A percentile compares a stretch with the other conserved stretches of the same genome.
phyloP scores from a whole-genome alignment of 1,284 basidiomycete genomes.

The Leccinum pachyderme region DNA sequence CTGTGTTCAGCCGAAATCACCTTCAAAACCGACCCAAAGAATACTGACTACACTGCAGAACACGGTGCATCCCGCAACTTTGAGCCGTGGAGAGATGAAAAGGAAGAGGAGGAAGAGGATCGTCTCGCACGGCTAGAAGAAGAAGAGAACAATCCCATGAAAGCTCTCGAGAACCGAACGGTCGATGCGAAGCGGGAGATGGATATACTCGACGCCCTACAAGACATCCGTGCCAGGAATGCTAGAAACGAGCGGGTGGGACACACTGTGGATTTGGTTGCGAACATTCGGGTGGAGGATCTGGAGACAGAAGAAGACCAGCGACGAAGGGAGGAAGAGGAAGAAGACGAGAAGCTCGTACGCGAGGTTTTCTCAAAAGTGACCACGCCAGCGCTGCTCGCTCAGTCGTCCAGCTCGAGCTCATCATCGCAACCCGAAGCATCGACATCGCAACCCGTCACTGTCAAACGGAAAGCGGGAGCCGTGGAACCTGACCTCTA shows the following conservation, averaged over 20 bases:
- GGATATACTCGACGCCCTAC: constrained; percentile 95
- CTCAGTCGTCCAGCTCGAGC: constrained; percentile 25
- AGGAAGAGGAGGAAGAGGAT: constrained; percentile 68
- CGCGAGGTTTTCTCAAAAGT: constrained; percentile 84
- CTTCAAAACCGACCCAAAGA: constrained; percentile 99
- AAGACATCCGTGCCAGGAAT: constrained; percentile 92
- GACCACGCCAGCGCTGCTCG: constrained; percentile 38
- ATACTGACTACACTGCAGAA: constrained; percentile 90
- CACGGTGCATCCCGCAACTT: constrained; percentile 95
- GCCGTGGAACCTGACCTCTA: constrained; percentile 67
- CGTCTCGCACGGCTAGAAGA: constrained; percentile 76
- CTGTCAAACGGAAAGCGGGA: constrained; percentile 79
- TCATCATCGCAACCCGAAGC: constrained; percentile 27
- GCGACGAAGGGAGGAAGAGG: constrained; percentile 66
- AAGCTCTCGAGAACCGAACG: constrained; percentile 89
- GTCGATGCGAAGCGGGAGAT: constrained; percentile 94
- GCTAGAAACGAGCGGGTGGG: constrained; percentile 85
- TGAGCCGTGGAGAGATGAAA: constrained; percentile 86
- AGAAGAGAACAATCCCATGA: constrained; percentile 96
- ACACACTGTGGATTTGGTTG: constrained; percentile 61
- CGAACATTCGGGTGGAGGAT: constrained; percentile 57
- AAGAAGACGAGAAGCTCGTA: constrained; percentile 91
- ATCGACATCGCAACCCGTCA: constrained; percentile 47
- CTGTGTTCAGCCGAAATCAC: constrained; percentile 97
- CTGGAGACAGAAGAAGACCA: constrained; percentile 69